Base-by-base conservation (phyloP, 2,329 filamentous ascomycete species). In the Pyrenophora seminiperda region DNA sequence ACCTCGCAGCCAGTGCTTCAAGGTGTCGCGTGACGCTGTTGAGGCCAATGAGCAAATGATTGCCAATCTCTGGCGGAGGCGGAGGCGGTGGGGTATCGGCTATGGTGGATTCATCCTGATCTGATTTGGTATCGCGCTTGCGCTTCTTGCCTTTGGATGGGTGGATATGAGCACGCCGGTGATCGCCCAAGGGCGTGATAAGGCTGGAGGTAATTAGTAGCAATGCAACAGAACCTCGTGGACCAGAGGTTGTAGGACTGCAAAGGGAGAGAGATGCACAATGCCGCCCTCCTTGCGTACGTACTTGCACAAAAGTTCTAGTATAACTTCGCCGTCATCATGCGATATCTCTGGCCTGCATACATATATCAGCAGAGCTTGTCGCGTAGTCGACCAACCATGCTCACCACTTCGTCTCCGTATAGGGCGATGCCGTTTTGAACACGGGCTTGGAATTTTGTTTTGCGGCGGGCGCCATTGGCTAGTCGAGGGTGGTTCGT, bases 281-380 rank as follows among this genome's bases (percentile, higher is more conserved):
- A 27, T 50, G 20, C 19, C 18, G 17, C 40, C 14, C 33, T 20
- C 32, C 24, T 34, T 42, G 53, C 54, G 39, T 54, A 72, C 75
- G 61, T 78, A 89, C 87, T 77, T 81, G 81, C 83, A 88, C 4
- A 89, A 76, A 40, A 90, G 75, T 55, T 89, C 85, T 7, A 89
- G 66, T 30, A 89, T 86, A 3, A 79, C 77, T 42, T 86, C 80
- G 68, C 89, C 85, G 43, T 88, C 78, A 40, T 83, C 75, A 14
- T 73, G 65, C 2, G 77, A 75, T 34, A 88, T 78, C 33, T 78
- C 70, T 6, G 87, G 87, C 86, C 87, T 90, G 40, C 5, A 2
- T 90, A 39, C 4, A 2, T 30, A 22, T 17, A 39, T 64, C 29
- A 65, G 47, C 37, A 22, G 18, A 27, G 40, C 9, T 24, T 40